phyloP scores from a whole-genome alignment of 2,329 filamentous ascomycete species.

The Arthrobotrys conoides region DNA sequence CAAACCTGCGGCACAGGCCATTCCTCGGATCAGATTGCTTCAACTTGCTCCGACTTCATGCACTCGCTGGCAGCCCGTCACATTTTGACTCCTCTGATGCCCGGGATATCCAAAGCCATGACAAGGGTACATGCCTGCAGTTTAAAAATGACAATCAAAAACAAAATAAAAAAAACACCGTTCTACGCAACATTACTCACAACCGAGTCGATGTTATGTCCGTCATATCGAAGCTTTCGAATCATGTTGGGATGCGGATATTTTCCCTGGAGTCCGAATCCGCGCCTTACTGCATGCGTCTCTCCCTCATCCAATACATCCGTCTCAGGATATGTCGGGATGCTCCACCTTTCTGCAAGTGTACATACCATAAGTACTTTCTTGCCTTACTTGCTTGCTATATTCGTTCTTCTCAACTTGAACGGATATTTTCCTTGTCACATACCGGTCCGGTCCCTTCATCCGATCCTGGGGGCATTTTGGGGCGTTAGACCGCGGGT shows the following conservation, averaged over 20 bases:
- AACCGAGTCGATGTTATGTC: constrained; percentile 18
- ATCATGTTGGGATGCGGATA: background rate
- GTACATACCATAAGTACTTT: background rate
- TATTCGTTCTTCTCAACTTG: background rate
- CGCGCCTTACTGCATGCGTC: constrained; percentile 51
- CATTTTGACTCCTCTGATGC: constrained; percentile 31
- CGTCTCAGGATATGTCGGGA: constrained; percentile 42
- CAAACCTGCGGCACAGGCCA: constrained; percentile 32
- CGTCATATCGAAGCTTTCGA: constrained; percentile 33
- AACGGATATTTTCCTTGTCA: background rate
- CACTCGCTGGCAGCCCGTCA: constrained; percentile 24
- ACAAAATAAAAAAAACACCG: background rate
- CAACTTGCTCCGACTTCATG: constrained; percentile 34
- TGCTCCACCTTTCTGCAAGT: constrained; percentile 22
- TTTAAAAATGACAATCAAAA: constrained; percentile 9
- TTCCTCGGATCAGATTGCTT: constrained; percentile 43
- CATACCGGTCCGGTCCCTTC: constrained; percentile 3
- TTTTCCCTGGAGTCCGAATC: constrained; percentile 1
- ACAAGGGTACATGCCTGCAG: constrained; percentile 41
- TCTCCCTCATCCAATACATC: constrained; percentile 31
- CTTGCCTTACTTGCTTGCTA: background rate
- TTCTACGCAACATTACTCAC: constrained; percentile 11
- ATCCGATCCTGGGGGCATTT: constrained; percentile 19
- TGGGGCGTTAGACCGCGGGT: constrained; percentile 15
- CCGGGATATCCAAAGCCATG: background rate